phyloP scores from a whole-genome alignment of 352 stramenopile species.

The Pythium rishiriense region DNA sequence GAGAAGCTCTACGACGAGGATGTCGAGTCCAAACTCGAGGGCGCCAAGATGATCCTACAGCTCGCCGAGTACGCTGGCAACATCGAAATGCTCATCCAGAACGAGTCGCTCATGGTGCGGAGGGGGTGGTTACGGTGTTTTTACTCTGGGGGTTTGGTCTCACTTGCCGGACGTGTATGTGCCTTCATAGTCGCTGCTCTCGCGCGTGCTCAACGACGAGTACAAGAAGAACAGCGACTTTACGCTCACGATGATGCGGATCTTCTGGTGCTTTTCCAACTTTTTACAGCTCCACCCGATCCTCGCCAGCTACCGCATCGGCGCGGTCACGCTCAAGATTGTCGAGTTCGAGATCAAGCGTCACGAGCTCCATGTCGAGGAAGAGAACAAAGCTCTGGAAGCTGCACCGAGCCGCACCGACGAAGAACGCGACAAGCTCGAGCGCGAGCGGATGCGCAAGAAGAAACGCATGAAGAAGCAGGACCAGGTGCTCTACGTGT shows the following conservation, averaged over 20 bases:
- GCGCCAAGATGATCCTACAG: slow-evolving; percentile 91
- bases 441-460: slow-evolving; percentile 83
- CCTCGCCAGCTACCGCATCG: slow-evolving; percentile 93
- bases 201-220: slow-evolving; percentile 93
- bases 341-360: slow-evolving; percentile 94
- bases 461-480: slow-evolving; percentile 91
- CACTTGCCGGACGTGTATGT: not conserved
- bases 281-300: slow-evolving; percentile 94
- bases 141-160: not conserved
- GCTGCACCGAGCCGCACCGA: slow-evolving; percentile 29
- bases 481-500: slow-evolving; percentile 92
- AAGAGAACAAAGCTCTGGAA: slow-evolving; percentile 62
- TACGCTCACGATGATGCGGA: slow-evolving; percentile 92
- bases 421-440: slow-evolving; percentile 56
- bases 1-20: slow-evolving; percentile 94
- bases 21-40: slow-evolving; percentile 82
- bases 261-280: slow-evolving; percentile 96
- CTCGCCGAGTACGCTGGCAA: slow-evolving; percentile 89
- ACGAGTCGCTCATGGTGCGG: slow-evolving; percentile 92
- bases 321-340: slow-evolving; percentile 93
- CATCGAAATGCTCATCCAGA: slow-evolving; percentile 92
- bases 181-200: slow-evolving; percentile 74
- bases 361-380: slow-evolving; percentile 72
- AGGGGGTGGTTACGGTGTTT: not conserved
- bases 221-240: slow-evolving; percentile 95